Conservation (phyloP, 768 basidiomycete species). For the Saitozyma podzolica region DNA sequence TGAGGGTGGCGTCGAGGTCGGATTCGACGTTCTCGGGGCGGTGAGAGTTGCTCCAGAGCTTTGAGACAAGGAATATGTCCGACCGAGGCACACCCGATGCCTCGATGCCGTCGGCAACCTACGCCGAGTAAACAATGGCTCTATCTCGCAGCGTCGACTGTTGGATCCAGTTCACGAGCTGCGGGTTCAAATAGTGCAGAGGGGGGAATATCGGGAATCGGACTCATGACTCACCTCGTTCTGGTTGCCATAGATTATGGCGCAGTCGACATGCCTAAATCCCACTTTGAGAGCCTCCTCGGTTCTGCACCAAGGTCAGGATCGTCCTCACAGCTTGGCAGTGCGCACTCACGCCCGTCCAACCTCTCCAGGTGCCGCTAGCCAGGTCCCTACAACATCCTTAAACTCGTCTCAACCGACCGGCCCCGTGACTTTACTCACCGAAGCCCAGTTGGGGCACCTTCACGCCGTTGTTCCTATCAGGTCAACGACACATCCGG, state of each 20-base stretch:
- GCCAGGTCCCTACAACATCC: background rate
- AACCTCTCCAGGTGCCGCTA: constrained; percentile 1
- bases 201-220: too few species aligned
- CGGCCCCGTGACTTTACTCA: too few species aligned
- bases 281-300: constrained; percentile 65
- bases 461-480: too few species aligned
- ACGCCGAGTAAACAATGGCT: too few species aligned
- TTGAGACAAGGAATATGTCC: constrained; percentile 35
- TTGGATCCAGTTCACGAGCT: too few species aligned
- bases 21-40: constrained; percentile 60
- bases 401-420: too few species aligned
- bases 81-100: constrained; percentile 29
- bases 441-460: too few species aligned
- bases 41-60: constrained; percentile 23
- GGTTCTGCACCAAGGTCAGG: too few species aligned
- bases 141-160: too few species aligned
- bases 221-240: constrained; percentile 55
- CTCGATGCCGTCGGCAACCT: constrained; percentile 25
- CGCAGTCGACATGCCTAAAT: constrained; percentile 82
- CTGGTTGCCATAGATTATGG: constrained; percentile 75
- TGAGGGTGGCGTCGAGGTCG: constrained; percentile 73
- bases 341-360: constrained; percentile 2
- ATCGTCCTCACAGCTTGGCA: too few species aligned
- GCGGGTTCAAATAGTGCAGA: too few species aligned
- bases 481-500: too few species aligned